A percentile compares a stretch with the other conserved stretches of the same genome.
These are phyloP conservation scores for Aspergillus eucalypticola DNA, from an alignment of 2,329 filamentous ascomycete species.

Conservation along the genomic window DNA sequence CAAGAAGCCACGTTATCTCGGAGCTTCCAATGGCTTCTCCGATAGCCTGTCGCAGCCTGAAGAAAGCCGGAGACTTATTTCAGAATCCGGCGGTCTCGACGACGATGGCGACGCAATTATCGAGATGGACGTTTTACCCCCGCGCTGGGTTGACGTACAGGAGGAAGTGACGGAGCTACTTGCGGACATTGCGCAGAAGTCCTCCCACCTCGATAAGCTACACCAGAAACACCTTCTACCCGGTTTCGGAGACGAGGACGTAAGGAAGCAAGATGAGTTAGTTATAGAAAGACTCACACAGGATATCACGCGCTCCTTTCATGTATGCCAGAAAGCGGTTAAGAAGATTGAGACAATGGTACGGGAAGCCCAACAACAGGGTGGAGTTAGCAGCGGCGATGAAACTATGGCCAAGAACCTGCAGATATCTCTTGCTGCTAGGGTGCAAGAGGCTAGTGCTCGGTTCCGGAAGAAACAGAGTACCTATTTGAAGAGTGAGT, in stretches of 20 bases:
- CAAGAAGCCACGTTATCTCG: slow-evolving; percentile 73
- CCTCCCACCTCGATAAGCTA: slow-evolving; percentile 81
- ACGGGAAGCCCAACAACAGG: slow-evolving; percentile 71
- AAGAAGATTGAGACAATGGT: slow-evolving; percentile 87
- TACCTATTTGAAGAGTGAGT: slow-evolving; percentile 85
- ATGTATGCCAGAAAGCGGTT: slow-evolving; percentile 85
- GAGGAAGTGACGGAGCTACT: slow-evolving; percentile 89
- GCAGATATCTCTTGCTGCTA: slow-evolving; percentile 82
- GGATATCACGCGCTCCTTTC: slow-evolving; percentile 84
- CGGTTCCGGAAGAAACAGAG: slow-evolving; percentile 96
- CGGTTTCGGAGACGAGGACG: slow-evolving; percentile 92
- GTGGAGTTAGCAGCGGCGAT: slow-evolving; percentile 73
- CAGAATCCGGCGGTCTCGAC: slow-evolving; percentile 65
- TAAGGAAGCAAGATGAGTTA: slow-evolving; percentile 80
- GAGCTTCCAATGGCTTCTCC: slow-evolving; percentile 60
- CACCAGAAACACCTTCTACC: slow-evolving; percentile 97
- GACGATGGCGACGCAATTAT: slow-evolving; percentile 94
- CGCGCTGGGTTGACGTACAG: slow-evolving; percentile 91
- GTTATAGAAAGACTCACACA: slow-evolving; percentile 91
- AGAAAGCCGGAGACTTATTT: slow-evolving; percentile 81
- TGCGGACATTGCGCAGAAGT: slow-evolving; percentile 76
- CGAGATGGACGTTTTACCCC: slow-evolving; percentile 95
- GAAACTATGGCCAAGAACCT: slow-evolving; percentile 96
- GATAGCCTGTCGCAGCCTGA: slow-evolving; percentile 62
- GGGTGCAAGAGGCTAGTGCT: slow-evolving; percentile 89